phyloP scores from a whole-genome alignment of 208 protist genomes.

The Acanthamoeba rhysodes region DNA sequence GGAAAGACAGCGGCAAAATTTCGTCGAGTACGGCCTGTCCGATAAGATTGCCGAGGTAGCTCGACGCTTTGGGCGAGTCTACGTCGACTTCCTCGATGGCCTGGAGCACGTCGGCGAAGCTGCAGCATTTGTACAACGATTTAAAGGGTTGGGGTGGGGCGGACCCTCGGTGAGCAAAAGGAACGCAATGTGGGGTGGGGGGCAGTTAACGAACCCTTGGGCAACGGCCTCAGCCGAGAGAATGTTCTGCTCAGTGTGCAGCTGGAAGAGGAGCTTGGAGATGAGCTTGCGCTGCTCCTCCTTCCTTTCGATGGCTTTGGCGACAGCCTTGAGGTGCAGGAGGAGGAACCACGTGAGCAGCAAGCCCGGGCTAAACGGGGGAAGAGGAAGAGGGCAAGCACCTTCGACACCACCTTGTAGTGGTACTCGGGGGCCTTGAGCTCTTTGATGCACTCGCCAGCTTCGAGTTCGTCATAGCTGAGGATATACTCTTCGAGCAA shows the following conservation, averaged over 20 bases:
- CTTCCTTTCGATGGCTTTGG: conserved; percentile 36
- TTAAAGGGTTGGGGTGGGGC: background rate
- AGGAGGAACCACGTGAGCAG: background rate
- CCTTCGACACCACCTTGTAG: conserved; percentile 11
- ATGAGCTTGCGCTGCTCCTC: conserved; percentile 45
- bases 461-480: conserved; percentile 12
- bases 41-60: background rate
- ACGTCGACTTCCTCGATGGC: conserved; percentile 38
- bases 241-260: background rate
- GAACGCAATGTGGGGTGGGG: no score
- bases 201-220: background rate
- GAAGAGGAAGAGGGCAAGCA: no score
- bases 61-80: background rate
- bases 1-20: conserved; percentile 27
- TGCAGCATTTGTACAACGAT: background rate
- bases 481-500: conserved; percentile 28
- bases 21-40: conserved; percentile 54
- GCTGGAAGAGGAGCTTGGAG: conserved; percentile 35
- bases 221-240: conserved; percentile 6
- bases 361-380: no score
- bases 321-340: background rate
- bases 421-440: conserved; percentile 29
- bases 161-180: background rate
- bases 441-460: conserved; percentile 49
- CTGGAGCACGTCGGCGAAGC: conserved; percentile 1